Percentiles rank a stretch among this genome's conserved stretches.
Conservation (phyloP, 2,329 filamentous ascomycete species). For the Tolypocladium inflatum region DNA sequence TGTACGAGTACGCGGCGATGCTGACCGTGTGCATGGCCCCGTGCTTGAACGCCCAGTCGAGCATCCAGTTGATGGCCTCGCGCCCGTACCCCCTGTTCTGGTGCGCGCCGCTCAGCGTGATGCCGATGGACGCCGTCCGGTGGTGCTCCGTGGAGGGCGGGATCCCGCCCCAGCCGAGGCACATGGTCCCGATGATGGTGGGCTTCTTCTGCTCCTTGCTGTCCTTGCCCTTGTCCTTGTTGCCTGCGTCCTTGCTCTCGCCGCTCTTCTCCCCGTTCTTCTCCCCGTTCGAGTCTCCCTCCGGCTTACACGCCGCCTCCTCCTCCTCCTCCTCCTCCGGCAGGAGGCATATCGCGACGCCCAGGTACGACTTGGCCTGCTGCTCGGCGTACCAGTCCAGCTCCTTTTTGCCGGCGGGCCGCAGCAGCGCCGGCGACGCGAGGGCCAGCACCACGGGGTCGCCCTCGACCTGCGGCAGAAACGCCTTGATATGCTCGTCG, state of each 20-base stretch:
- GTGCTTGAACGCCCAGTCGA: slow-evolving; percentile 34
- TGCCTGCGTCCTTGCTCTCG: background rate
- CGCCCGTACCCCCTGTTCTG: slow-evolving; percentile 33
- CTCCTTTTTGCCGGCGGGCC: slow-evolving; percentile 6
- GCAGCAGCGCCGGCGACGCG: slow-evolving; percentile 2
- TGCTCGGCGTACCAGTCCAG: slow-evolving; percentile 5
- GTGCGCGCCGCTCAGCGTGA: slow-evolving; percentile 22
- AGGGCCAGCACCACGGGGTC: slow-evolving; percentile 7
- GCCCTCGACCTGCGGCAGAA: slow-evolving; percentile 5
- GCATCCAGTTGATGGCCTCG: slow-evolving; percentile 35
- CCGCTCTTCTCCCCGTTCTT: too few relatives aligned
- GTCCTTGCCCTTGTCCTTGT: background rate
- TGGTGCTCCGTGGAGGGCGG: slow-evolving; percentile 6
- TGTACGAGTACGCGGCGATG: slow-evolving; percentile 30
- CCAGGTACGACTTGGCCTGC: slow-evolving; percentile 8
- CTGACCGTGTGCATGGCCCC: slow-evolving; percentile 33
- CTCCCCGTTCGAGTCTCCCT: background rate
- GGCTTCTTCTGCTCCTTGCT: slow-evolving; percentile 3
- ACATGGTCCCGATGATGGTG: slow-evolving; percentile 12
- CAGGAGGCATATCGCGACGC: slow-evolving; percentile 10
- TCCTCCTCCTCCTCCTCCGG: slow-evolving; percentile 1
- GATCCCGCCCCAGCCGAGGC: slow-evolving; percentile 9
- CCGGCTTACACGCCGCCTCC: background rate
- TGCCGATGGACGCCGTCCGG: slow-evolving; percentile 18
- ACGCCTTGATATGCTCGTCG: slow-evolving; percentile 7